Base-by-base conservation (phyloP, 805 yeast species). In the Candida berthetii region DNA sequence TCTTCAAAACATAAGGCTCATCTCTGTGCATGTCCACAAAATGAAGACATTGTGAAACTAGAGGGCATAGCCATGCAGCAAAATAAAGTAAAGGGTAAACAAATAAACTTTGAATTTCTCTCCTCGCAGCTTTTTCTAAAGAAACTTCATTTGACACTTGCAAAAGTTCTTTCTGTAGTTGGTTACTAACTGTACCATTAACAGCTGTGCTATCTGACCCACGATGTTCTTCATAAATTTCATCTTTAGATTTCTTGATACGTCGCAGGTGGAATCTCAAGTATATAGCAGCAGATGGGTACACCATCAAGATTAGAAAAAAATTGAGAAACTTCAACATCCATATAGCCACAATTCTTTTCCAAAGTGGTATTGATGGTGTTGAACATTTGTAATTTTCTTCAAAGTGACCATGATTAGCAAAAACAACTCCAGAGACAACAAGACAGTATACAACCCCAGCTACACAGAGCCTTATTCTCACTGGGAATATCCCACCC, bases 81-180 rank as follows among this genome's bases (percentile, higher is more conserved):
- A 52, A 18, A 29, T 54, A 54, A 3, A 53, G 50, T 2, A 54
- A 6, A 4, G 58, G 58, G 35, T 54, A 54, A 2, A 53, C 29
- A 9, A 45, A 40, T 14, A 54, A 52, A 2, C 54, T 47, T 19
- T 48, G 48, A 11, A 48, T 20, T 25, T 54, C 56, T 35, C 46
- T 46, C 42, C 45, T 42, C 3, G 50, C 49, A 4, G 41, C 28
- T 19, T 37, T 37, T 15, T 33, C 25, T 13, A 33, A 10, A 2
- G 36, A 20, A 18, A 20, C 42, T 33, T 19, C 46, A 42, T 9
- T 39, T 43, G 1, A 39, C 44, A 15, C 29, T 45, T 39, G 38
- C 52, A 52, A 42, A 16, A 54, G 19, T 25, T 54, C 58, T 38
- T 20, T 36, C 38, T 51, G 55, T 13, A 54, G 20, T 18, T 33